Base-by-base conservation (phyloP, 2,329 filamentous ascomycete genomes). In the Thelonectria olida region DNA sequence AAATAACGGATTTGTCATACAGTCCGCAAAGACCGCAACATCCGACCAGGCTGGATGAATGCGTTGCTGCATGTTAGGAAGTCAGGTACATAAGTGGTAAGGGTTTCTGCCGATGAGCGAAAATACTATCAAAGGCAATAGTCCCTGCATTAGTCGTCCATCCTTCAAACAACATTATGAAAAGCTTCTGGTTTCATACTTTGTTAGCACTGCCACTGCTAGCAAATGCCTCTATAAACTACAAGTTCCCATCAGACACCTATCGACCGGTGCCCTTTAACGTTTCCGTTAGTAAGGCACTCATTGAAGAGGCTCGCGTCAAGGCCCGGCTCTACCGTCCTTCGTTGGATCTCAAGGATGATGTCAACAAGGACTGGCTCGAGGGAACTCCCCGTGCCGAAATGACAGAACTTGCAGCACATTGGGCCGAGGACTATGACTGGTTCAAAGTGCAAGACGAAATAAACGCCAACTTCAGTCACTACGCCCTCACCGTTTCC, bases 371-470 rank as follows among this genome's bases (percentile, higher is more conserved):
- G 10, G 28, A 38, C 7, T 50, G 47, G 47, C n/a, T 50, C 10
- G 47, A 50, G 19, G 47, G 47, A n/a, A 28, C 47, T 25, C 47
- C 47, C 17, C 47, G 19, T 12, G n/a, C 10, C 20, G 31, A 22
- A 8, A 50, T 50, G 47, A 25, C 9, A 7, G 10, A n/a, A n/a
- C 28, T 50, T 2, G 47, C 47, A 13, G 13, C 17, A 4, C 19
- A 50, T n/a, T 50, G 47, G 47, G 47, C 47, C 12, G 5, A 50
- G 3, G 31, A 38, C 28, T 50, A 50, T n/a, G 47, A 50, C 47
- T 50, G 47, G 47, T 38, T 23, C 19, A 36, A 36, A n/a, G 22
- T 20, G 3, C 47, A 50, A 22, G 47, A 50, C 7, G 28, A 50
- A 20, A 50, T 50, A 20, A 50, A 50, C 31, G 31, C 27, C 8